Evolutionary conservation across 2,329 filamentous ascomycete species (phyloP), one percentile per base, ranked within the genome.

Genomic region (Pseudogymnoascus sp.): DNA sequence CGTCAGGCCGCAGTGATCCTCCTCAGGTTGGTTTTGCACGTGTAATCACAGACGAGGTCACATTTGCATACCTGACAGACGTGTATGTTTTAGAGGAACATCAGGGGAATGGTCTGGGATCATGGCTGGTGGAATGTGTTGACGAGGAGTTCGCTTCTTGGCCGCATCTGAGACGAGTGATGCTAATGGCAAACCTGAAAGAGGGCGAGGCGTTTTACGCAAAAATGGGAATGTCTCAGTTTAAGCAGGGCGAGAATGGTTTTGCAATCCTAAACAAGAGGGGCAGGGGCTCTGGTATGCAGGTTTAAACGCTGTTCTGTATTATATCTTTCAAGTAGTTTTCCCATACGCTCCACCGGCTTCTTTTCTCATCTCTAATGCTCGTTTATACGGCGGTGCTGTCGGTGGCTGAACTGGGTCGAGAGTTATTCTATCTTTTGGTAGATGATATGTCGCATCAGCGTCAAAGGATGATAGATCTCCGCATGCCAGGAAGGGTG

Each of bases 371-470:
- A 94, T 82, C 74, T 97, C 93, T 64, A 99, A 78, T 11, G 94
- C 94, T 62, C 88, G 85, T 74, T 92, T 95, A 72, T 99, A 99
- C 0, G 94, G 94, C 11, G 94, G 94, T 8, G 94, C 94, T 37
- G 94, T 99, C 0, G 94, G 94, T 29, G 93, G 93, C 73, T 97
- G 94, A 33, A 99, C 84, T 0, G 94, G 94, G 72, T 97, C 92
- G 59, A 97, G 81, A 68, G 89, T 92, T 61, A 95, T 83, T 71
- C 95, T 85, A 67, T 92, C 89, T 64, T 92, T 89, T 0, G 94
- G 92, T 16, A 99, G 80, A 68, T 89, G 84, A 75, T 97, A 97
- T 4, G 92, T 94, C 3, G 94, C 93, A 79, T 99, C 94, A 0
- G 93, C 92, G 77, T 99, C 94, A 77, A 92, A 99, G 10, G 91